Evolutionary conservation across 2,329 filamentous ascomycete genomes (phyloP).

Genomic region (Alternaria triticimaculans): DNA sequence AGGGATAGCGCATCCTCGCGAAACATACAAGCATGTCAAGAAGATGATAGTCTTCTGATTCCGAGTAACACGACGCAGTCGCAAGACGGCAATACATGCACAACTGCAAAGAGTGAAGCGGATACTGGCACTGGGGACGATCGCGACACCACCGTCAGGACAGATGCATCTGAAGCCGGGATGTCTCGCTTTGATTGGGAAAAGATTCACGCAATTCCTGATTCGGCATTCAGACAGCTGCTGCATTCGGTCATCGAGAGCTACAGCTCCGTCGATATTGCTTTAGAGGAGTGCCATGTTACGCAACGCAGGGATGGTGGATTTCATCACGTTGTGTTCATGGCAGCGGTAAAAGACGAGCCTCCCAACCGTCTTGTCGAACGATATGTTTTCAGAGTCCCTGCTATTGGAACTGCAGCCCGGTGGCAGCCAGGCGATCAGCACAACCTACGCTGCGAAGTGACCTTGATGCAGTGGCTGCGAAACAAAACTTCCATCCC

Average conservation of each 20-base stretch:
- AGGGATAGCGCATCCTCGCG: neutral
- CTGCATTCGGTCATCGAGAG: neutral
- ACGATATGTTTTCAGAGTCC: neutral
- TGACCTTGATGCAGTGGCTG: neutral
- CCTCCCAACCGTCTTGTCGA: neutral
- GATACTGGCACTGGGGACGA: neutral
- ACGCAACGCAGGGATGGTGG: neutral
- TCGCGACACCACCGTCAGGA: neutral
- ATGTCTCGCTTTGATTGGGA: neutral
- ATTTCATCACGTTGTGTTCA: neutral
- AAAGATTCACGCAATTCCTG: neutral
- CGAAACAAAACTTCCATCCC: neutral
- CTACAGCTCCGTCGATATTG: neutral
- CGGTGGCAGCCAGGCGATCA: neutral
- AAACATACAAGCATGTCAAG: neutral
- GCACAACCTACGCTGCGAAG: neutral
- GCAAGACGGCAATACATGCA: neutral
- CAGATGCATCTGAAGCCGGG: neutral
- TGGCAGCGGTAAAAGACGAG: neutral
- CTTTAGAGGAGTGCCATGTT: neutral
- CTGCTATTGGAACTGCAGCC: neutral
- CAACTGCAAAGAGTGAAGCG: neutral
- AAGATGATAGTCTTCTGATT: neutral
- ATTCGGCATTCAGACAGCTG: neutral
- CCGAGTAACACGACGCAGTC: neutral